phyloP scores from a whole-genome alignment of 140 eudicot species.

The Ambrosia hybrid region DNA sequence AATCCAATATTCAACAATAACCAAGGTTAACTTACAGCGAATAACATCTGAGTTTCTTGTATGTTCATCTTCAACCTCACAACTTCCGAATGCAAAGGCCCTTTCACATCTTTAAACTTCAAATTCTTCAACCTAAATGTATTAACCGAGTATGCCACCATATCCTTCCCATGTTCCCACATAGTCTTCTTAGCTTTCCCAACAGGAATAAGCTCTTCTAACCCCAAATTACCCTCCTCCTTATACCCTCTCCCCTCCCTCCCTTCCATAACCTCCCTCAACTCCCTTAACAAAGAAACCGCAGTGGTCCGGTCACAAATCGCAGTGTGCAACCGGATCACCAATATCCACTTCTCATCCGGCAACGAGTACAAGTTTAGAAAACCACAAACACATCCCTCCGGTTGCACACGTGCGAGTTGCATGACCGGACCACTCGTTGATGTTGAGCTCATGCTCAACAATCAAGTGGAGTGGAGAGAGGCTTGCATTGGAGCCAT shows the following conservation, averaged over 20 bases:
- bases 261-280: constrained; percentile 38
- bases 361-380: constrained; percentile 41
- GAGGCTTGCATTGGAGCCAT: constrained; percentile 9
- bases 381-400: constrained; percentile 43
- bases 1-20: not conserved
- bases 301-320: constrained; percentile 69
- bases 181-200: constrained; percentile 61
- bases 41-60: constrained; percentile 43
- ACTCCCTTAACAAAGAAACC: constrained; percentile 50
- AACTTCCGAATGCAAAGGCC: constrained; percentile 47
- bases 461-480: constrained; percentile 54
- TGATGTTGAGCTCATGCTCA: constrained; percentile 66
- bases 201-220: constrained; percentile 69
- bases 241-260: constrained; percentile 25
- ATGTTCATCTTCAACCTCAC: constrained; percentile 48
- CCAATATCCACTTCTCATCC: constrained; percentile 48
- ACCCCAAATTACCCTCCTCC: constrained; percentile 54
- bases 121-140: constrained; percentile 61
- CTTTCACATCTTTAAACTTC: constrained; percentile 46
- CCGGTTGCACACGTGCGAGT: constrained; percentile 19
- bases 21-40: constrained; percentile 44
- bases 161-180: constrained; percentile 77
- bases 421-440: constrained; percentile 46
- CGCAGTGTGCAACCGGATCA: constrained; percentile 59
- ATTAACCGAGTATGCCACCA: constrained; percentile 69